A percentile compares a stretch with the other conserved stretches of the same genome.
Evolutionary conservation across 2,329 filamentous ascomycete genomes (phyloP).

Genomic region (Penicillium brevicompactum): DNA sequence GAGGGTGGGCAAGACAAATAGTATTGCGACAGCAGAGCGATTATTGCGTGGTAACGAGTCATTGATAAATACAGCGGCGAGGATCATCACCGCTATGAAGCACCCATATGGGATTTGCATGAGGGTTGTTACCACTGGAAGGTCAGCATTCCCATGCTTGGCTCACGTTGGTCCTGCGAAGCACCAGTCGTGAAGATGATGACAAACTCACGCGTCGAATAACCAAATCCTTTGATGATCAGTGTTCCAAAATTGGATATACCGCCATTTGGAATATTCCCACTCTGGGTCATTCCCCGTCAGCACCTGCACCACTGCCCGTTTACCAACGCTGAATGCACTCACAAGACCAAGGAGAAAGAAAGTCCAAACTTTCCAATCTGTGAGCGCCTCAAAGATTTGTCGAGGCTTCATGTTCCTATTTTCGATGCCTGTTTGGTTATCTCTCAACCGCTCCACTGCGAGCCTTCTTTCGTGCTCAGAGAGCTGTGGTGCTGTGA

Average conservation of each 20-base stretch:
- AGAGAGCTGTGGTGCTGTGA: constrained; percentile 36
- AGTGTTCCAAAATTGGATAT: constrained; percentile 33
- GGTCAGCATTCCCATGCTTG: constrained; percentile 1
- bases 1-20: constrained; percentile 27
- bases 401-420: constrained; percentile 13
- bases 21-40: constrained; percentile 18
- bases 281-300: background rate
- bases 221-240: constrained; percentile 45
- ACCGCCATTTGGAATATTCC: constrained; percentile 34
- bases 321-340: background rate
- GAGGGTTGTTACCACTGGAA: constrained; percentile 32
- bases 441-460: constrained; percentile 23
- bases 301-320: too few species aligned
- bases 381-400: constrained; percentile 12
- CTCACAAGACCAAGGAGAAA: constrained; percentile 1
- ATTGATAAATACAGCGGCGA: constrained; percentile 21
- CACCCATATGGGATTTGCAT: constrained; percentile 43
- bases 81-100: constrained; percentile 31
- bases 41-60: constrained; percentile 25
- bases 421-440: constrained; percentile 23
- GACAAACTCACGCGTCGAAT: constrained; percentile 35
- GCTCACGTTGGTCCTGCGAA: too few species aligned
- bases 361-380: constrained; percentile 15
- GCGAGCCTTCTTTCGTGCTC: constrained; percentile 36
- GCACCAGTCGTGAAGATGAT: too few species aligned